Evolutionary conservation across 495 filamentous ascomycete genomes (phyloP), one percentile per base, ranked within the genome.

Genomic region (Aspergillus haitiensis): DNA sequence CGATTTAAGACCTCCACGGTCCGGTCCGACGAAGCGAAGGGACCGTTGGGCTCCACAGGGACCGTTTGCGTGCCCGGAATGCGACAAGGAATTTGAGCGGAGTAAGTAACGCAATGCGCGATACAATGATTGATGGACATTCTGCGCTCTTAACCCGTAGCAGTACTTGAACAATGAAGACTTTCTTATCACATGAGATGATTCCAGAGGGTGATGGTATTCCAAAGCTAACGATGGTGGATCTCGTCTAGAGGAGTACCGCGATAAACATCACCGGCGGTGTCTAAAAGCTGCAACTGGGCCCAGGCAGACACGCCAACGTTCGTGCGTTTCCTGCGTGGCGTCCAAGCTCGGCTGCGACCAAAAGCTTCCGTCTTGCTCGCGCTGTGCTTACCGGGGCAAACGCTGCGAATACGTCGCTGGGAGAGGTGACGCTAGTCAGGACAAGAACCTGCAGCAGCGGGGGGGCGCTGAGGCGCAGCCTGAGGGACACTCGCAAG

Each of bases 241-340:
- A 7, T 16, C n/a, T 16, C 13, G 12, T 45, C 35, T 39, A 55
- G 52, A 55, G 37, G 52, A 55, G 39, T 55, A 55, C 16, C 37
- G 52, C 13, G 52, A 55, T 42, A 55, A 55, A 45, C 52, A 55
- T 45, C 37, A 45, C 37, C 52, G 52, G 52, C 36, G 52, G 37
- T 55, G 52, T 21, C 8, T 55, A 16, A 42, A 39, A 9, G 52
- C 52, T 5, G 52, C 52, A 37, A 45, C 36, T 5, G 52, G 34
- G 37, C 52, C 52, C 37, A 16, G 52, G n/a, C 52, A 55, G 52
- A 55, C 52, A 7, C 36, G 52, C 4, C 52, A 55, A 11, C 36
- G 52, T 12, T 55, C 52, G 16, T 55, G 52, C 39, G 37, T 55
- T 11, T 11, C 52, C 15, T 55, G 52, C 31, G 52, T 55, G 3